Conservation (phyloP, 2,329 filamentous ascomycete species). For the Pseudocercospora macadamiae region DNA sequence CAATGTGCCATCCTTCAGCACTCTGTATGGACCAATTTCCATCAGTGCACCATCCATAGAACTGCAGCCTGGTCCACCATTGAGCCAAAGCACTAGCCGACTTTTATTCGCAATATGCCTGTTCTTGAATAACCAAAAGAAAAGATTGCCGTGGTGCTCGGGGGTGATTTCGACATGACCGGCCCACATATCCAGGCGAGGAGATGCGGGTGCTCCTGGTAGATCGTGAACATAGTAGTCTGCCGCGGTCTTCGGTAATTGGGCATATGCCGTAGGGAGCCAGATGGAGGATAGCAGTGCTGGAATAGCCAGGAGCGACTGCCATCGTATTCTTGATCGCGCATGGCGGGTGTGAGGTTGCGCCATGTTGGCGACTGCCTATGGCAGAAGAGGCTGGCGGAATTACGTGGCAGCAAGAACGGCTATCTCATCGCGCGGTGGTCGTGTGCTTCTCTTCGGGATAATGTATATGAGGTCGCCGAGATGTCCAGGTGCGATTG, state of each 20-base stretch:
- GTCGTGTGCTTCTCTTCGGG: neutral
- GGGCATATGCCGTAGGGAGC: conserved; percentile 21
- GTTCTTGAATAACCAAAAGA: conserved; percentile 99
- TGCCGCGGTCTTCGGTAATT: conserved; percentile 65
- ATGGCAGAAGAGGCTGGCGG: conserved; percentile 2
- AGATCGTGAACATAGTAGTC: conserved; percentile 89
- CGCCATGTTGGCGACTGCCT: conserved; percentile 24
- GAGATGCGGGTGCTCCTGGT: conserved; percentile 74
- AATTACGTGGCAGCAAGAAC: conserved; percentile 26
- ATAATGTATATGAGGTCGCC: neutral
- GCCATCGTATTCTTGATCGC: conserved; percentile 19
- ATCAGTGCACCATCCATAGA: conserved; percentile 96
- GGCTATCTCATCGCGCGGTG: conserved; percentile 8
- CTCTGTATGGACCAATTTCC: conserved; percentile 90
- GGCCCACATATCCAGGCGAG: conserved; percentile 94
- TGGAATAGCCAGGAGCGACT: conserved; percentile 18
- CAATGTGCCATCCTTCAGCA: conserved; percentile 73
- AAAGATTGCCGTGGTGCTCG: conserved; percentile 86
- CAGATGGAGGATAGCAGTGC: conserved; percentile 24
- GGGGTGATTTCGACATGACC: conserved; percentile 90
- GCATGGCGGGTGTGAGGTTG: conserved; percentile 11
- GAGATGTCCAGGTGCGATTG: neutral
- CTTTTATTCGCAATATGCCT: conserved; percentile 90
- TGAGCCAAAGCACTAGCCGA: conserved; percentile 93
- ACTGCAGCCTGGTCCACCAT: conserved; percentile 94